Evolutionary conservation across 2,329 filamentous ascomycete genomes (phyloP), one percentile per base, ranked within the genome.

Genomic region (Cladosporium sp.): DNA sequence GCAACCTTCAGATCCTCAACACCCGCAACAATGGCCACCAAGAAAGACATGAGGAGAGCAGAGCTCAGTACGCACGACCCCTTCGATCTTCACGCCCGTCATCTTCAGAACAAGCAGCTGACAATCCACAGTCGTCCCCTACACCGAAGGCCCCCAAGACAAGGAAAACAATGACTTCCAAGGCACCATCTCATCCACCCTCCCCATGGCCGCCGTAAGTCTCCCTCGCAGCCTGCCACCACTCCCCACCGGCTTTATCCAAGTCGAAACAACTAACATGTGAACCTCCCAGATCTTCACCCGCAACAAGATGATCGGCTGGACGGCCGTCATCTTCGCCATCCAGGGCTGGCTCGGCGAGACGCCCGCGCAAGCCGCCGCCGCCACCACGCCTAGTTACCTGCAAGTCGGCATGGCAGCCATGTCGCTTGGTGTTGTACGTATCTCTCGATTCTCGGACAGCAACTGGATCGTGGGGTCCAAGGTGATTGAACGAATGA

Each of bases 141-240:
- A 95, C 79, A 88, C 92, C 79, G 90, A 90, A 72, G 92, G 92
- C 52, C 82, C 84, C 58, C 82, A 86, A 72, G 88, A 89, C 73
- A 85, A 87, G 72, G 84, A 82, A 68, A 81, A 85, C 70, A 78
- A 79, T 66, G 93, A 97, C 75, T 86, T 96, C 78, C 83, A 87
- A 62, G 89, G 84, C 72, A 87, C 86, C 58, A 84, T 89, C 80
- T 83, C 85, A 62, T 94, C 89, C 75, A 96, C 93, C 40, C 83
- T 98, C 75, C 94, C 94, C 66, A 97, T 97, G 94, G 93, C 92
- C 66, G 93, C 93, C 69, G 86, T 89, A 81, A 78, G 83, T 82
- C 14, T 44, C 28, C 23, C 28, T 26, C 37, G 23, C 49, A 52
- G 26, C 29, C 59, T 49, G 29, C 11, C 35, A 66, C n/a, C 63